phyloP scores from a whole-genome alignment of 768 basidiomycete species.

The Amanita polypyramis region DNA sequence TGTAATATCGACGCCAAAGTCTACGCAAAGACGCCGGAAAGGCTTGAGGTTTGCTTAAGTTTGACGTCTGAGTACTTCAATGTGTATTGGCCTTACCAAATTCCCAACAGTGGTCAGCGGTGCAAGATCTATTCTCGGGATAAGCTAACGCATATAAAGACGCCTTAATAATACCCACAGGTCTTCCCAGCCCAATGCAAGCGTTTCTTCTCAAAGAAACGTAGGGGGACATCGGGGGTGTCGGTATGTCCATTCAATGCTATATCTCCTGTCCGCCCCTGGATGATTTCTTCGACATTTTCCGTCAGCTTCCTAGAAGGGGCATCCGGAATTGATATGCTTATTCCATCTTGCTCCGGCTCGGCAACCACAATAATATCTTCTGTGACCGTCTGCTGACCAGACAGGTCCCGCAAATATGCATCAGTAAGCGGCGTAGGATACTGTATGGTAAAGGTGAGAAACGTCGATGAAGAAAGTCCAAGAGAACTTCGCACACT shows the following conservation, averaged over 20 bases:
- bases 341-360: constrained; percentile 27
- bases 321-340: constrained; percentile 9
- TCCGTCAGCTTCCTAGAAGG: constrained; percentile 3
- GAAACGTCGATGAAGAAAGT: background rate
- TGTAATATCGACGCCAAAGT: constrained; percentile 87
- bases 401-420: constrained; percentile 40
- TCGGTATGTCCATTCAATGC: constrained; percentile 29
- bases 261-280: constrained; percentile 25
- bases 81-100: constrained; percentile 39
- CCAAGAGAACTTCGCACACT: constrained; percentile 13
- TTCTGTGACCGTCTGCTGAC: constrained; percentile 14
- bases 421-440: constrained; percentile 49
- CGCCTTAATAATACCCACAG: constrained; percentile 35
- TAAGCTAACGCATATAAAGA: background rate
- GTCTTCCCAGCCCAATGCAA: constrained; percentile 81
- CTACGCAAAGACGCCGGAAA: constrained; percentile 82
- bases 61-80: background rate
- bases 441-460: constrained; percentile 33
- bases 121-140: constrained; percentile 22
- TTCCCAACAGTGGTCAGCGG: constrained; percentile 96
- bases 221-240: constrained; percentile 56
- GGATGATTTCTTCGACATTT: constrained; percentile 17
- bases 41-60: constrained; percentile 38
- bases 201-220: constrained; percentile 78
- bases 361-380: constrained; percentile 24